Base-by-base conservation (phyloP, 805 yeast genomes). In the Ascoidea tarda region DNA sequence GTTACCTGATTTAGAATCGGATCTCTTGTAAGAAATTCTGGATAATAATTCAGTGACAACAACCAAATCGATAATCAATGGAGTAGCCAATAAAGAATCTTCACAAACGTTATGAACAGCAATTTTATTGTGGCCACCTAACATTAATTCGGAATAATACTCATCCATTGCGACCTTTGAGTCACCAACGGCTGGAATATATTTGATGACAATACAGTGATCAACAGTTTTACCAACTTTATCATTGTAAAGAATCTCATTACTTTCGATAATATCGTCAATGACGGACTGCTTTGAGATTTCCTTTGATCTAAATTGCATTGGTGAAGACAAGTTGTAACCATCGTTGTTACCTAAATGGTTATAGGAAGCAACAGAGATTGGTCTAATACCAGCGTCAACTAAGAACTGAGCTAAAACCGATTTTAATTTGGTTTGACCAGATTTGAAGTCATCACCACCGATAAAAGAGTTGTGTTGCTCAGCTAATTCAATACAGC, bases 141-240 rank as follows among this genome's bases (percentile, higher is more conserved):
- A 77, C 97, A 90, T 91, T 65, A 90, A 81, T 70, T 90, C 97
- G 53, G 95, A 84, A 73, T 91, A 88, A 73, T 90, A 90, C 72
- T 91, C 97, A 69, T 90, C 98, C 97, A 90, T 91, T 51, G 98
- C 98, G 58, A 90, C 96, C 74, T 90, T 90, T 58, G 93, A 82
- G 69, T 90, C 98, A 46, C 96, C 96, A 50, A 90, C 97, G 6
- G 97, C 96, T 53, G 87, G 85, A 66, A 91, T 72, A 69, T 90
- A 89, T 72, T 90, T 90, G 74, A 90, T 90, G 56, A 90, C 97
- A 67, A 90, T 90, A 71, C 95, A 85, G 69, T 90, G 98, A 64
- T 90, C 97, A 57, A 91, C 84, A 57, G 75, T 77, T 57, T 79
- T 76, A 50, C 96, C 96, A 48, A 73, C 64, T 69, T 86, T 81